These are phyloP conservation scores for Penicillium robsamsonii DNA, from an alignment of 495 filamentous ascomycete genomes.

Conservation along the genomic window DNA sequence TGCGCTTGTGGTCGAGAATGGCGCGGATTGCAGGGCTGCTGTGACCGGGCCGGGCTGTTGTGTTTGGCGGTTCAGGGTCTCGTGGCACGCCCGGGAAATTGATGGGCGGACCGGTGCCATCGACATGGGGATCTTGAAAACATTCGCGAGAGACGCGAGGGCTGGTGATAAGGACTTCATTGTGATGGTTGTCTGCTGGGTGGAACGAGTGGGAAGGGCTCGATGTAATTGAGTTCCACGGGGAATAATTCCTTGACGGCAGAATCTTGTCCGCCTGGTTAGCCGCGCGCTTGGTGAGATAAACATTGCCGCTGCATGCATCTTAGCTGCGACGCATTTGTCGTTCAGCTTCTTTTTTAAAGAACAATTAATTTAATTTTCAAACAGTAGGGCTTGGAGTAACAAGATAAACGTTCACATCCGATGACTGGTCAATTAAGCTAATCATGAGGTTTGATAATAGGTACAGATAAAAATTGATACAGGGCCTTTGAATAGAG, in stretches of 20 bases:
- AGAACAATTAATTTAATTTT: not conserved
- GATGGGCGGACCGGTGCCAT: slow-evolving; percentile 32
- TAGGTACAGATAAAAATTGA: not conserved
- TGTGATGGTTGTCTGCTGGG: slow-evolving; percentile 22
- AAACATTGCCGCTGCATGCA: not conserved
- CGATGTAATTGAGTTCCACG: slow-evolving; percentile 17
- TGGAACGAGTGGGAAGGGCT: slow-evolving; percentile 14
- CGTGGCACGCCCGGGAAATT: slow-evolving; percentile 28
- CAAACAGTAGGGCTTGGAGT: not conserved
- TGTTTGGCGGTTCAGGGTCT: slow-evolving; percentile 27
- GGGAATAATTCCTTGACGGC: slow-evolving; percentile 34
- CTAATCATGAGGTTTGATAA: not conserved
- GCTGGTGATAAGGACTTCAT: slow-evolving; percentile 45
- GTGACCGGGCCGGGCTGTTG: slow-evolving; percentile 29
- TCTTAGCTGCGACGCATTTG: not conserved
- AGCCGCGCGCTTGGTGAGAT: slow-evolving; percentile 33
- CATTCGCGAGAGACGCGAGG: slow-evolving; percentile 46
- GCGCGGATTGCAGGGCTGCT: slow-evolving; percentile 31
- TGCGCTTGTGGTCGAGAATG: slow-evolving; percentile 46
- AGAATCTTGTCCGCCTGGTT: slow-evolving; percentile 29
- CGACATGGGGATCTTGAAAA: slow-evolving; percentile 44
- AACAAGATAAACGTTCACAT: not conserved
- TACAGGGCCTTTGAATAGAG: not conserved
- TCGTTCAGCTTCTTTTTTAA: not conserved
- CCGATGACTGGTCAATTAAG: not conserved